Base-by-base conservation (phyloP, 208 protist species). In the Acanthamoeba royreba region DNA sequence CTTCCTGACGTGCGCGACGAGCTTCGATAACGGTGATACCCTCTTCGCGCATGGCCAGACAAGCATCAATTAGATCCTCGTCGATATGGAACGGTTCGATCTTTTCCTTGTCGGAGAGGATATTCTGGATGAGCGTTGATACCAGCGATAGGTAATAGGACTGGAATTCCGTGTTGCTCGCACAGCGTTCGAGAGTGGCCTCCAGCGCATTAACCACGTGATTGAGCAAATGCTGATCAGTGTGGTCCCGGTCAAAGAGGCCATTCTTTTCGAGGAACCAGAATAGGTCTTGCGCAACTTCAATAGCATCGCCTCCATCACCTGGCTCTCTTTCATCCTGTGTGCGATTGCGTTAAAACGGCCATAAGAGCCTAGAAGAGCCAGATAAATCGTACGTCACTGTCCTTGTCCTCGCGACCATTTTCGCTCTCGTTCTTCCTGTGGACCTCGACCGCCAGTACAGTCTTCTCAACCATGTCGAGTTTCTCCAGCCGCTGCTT, bases 251-350 rank as follows among this genome's bases (percentile, higher is more conserved):
- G 53, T 89, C 81, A 38, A 89, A 89, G 17, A 89, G 81, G 1
- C 81, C 81, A 49, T 66, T 89, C 52, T 66, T 89, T n/a, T 89
- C 81, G 22, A 89, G 53, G 53, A 66, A 89, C 81, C 52, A 89
- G 17, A 89, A 89, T 42, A 89, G 81, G 52, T 89, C 81, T 25
- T 58, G 46, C 33, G 81, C 81, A 17, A 66, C 81, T 13, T 89
- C 81, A 31, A 69, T 69, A 31, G 52, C 81, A 40, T 58, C 81
- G 81, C 81, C 53, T 17, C 53, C 81, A 38, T 89, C 81, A 49
- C 53, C 53, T 9, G 81, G 81, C 31, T 66, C 81, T 8, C 53
- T 13, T 17, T 89, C 81, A 89, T 66, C 66, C 66, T 79, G 33
- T 79, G 11, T 28, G 35, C n/a, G n/a, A n/a, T n/a, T n/a, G n/a